phyloP scores from a whole-genome alignment of 768 basidiomycete genomes.

The Boletales sp. region DNA sequence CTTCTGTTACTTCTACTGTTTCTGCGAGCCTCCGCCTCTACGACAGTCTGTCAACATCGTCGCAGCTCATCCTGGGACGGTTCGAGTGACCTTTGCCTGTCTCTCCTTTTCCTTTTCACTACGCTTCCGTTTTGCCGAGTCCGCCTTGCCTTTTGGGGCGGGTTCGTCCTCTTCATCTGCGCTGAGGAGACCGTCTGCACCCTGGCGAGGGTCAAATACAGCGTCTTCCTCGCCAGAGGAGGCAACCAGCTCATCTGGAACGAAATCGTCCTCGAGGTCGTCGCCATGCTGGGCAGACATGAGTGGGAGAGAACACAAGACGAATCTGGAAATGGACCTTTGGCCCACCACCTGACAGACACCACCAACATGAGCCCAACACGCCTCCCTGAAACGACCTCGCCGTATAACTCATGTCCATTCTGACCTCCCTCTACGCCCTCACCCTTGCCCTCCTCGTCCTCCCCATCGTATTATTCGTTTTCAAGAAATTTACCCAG shows the following conservation, averaged over 20 bases:
- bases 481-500: neutral
- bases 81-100: slow-evolving; percentile 56
- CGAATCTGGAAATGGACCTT: slow-evolving; percentile 12
- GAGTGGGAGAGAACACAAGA: neutral
- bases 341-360: slow-evolving; percentile 5
- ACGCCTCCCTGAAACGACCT: slow-evolving; percentile 9
- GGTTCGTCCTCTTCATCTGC: slow-evolving; percentile 40
- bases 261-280: slow-evolving; percentile 82
- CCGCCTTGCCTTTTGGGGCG: slow-evolving; percentile 16
- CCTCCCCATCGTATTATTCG: neutral
- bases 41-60: slow-evolving; percentile 4
- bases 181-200: slow-evolving; percentile 37
- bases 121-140: slow-evolving; percentile 61
- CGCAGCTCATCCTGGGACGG: slow-evolving; percentile 1
- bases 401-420: slow-evolving; percentile 4
- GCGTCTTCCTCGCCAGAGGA: slow-evolving; percentile 55
- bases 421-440: neutral
- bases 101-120: slow-evolving; percentile 72
- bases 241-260: slow-evolving; percentile 64
- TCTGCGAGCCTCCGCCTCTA: slow-evolving; percentile 68
- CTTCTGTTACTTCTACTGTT: slow-evolving; percentile 34
- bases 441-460: slow-evolving; percentile 11
- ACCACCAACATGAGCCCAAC: slow-evolving; percentile 25
- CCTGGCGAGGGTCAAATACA: slow-evolving; percentile 23
- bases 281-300: slow-evolving; percentile 52